Base-by-base conservation (phyloP, 805 yeast species). In the Saturnispora sekii region DNA sequence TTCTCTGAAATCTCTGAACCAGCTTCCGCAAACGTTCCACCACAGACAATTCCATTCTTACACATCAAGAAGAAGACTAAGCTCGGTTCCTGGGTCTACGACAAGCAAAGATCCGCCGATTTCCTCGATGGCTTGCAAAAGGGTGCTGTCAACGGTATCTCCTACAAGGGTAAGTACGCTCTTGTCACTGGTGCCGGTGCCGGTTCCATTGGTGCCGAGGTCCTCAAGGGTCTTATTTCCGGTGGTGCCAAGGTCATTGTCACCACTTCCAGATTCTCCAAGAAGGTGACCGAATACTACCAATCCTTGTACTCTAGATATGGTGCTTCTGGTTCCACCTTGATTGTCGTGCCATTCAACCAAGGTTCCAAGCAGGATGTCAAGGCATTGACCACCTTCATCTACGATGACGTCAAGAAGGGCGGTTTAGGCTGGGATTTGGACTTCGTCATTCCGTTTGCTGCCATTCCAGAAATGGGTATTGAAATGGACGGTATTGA, bases 401-500 rank as follows among this genome's bases (percentile, higher is more conserved):
- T 93, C 62, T 93, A 90, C 65, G 82, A 80, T 58, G 86, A 77
- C 53, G 77, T 73, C 46, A 79, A 83, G 75, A 76, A 82, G 62
- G 93, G 89, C 56, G 96, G 96, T 68, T 77, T 90, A 56, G 96
- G 94, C 47, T 90, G 97, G 97, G 98, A 93, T 65, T 76, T 93
- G 62, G 99, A 93, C 70, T 94, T 79, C 54, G 77, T 93, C 53
- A 79, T 93, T 64, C 99, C 99, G 59, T 93, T 93, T 62, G 99
- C 97, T 54, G 99, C 99, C 50, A 90, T 93, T 59, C 97, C 99
- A 55, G 99, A 93, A 73, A 87, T 87, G 64, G 99, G 99, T 63
- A 85, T 87, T 60, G 97, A 95, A 67, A 69, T 93, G 61, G 96
- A 88, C 60, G 76, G 76, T 63, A 84, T 93, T 59, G 97, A 86